Evolutionary conservation across 1,284 basidiomycete genomes (phyloP).

Genomic region (Anthracocystis setariae): DNA sequence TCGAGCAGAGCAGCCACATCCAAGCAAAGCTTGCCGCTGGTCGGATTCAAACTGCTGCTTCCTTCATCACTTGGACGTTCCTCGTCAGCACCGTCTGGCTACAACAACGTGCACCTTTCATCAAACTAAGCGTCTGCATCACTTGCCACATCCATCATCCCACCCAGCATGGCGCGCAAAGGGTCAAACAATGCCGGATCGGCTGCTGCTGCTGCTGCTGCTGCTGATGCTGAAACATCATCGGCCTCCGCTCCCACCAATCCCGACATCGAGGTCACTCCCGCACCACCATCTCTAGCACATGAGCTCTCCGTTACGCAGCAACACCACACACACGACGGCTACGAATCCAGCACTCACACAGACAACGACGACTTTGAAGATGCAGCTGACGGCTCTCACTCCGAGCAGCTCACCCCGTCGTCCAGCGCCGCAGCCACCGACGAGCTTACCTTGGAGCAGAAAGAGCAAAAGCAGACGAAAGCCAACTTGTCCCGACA

Average conservation of each 20-base stretch:
- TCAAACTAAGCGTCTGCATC: too few relatives aligned
- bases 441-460: slow-evolving; percentile 1
- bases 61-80: slow-evolving; percentile 10
- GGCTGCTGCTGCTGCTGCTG: slow-evolving; percentile 5
- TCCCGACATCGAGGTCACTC: neutral
- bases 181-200: slow-evolving; percentile 15
- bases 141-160: too few relatives aligned
- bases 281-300: slow-evolving; percentile 22
- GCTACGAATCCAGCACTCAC: slow-evolving; percentile 41
- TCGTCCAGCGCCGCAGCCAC: slow-evolving; percentile 21
- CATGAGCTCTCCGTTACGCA: slow-evolving; percentile 25
- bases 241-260: slow-evolving; percentile 4
- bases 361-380: slow-evolving; percentile 49
- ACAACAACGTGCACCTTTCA: too few relatives aligned
- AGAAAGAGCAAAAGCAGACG: neutral
- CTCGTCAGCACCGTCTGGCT: neutral
- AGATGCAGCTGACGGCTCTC: slow-evolving; percentile 42
- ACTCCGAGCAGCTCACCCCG: slow-evolving; percentile 26
- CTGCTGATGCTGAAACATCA: slow-evolving; percentile 4
- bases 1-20: neutral
- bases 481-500: slow-evolving; percentile 12
- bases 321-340: slow-evolving; percentile 12
- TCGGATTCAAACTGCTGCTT: slow-evolving; percentile 10
- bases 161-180: slow-evolving; percentile 15
- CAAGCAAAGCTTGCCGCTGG: slow-evolving; percentile 12